These are phyloP conservation scores for Kazachstania bromeliacearum DNA, from an alignment of 805 yeast species.

Conservation along the genomic window DNA sequence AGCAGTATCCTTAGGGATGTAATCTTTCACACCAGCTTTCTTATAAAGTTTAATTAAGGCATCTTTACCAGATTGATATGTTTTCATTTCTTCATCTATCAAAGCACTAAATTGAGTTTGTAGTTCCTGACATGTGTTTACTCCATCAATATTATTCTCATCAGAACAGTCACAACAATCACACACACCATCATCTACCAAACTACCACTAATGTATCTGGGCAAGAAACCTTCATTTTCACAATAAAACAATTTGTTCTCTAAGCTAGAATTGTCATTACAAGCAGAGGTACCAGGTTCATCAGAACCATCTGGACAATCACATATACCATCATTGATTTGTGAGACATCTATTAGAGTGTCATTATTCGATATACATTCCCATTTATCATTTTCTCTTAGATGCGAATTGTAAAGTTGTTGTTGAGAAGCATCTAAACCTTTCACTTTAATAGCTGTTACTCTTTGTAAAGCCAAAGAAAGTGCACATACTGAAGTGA, in stretches of 20 bases:
- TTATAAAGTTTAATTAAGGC: slow-evolving; percentile 28
- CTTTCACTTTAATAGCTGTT: too few relatives aligned
- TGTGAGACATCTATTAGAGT: slow-evolving; percentile 49
- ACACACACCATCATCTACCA: slow-evolving; percentile 85
- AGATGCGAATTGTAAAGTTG: slow-evolving; percentile 11
- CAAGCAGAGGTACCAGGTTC: slow-evolving; percentile 96
- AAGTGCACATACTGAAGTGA: not conserved
- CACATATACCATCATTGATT: slow-evolving; percentile 85
- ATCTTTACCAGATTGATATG: slow-evolving; percentile 42
- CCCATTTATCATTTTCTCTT: slow-evolving; percentile 54
- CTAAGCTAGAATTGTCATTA: slow-evolving; percentile 11
- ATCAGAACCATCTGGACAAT: slow-evolving; percentile 96
- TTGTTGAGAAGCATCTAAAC: slow-evolving; percentile 9
- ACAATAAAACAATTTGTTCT: slow-evolving; percentile 53
- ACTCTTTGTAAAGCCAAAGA: not conserved
- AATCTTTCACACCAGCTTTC: slow-evolving; percentile 11
- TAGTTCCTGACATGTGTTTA: not conserved
- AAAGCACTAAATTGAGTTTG: slow-evolving; percentile 4
- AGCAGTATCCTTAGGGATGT: slow-evolving; percentile 11
- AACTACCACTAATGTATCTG: slow-evolving; percentile 49
- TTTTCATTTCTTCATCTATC: slow-evolving; percentile 41
- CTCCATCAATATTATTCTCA: slow-evolving; percentile 33
- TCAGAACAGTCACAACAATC: slow-evolving; percentile 98
- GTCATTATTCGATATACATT: slow-evolving; percentile 60
- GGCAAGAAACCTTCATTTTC: slow-evolving; percentile 63